Conservation (phyloP, 2,329 filamentous ascomycete species). For the Xylariaceae sp. region DNA sequence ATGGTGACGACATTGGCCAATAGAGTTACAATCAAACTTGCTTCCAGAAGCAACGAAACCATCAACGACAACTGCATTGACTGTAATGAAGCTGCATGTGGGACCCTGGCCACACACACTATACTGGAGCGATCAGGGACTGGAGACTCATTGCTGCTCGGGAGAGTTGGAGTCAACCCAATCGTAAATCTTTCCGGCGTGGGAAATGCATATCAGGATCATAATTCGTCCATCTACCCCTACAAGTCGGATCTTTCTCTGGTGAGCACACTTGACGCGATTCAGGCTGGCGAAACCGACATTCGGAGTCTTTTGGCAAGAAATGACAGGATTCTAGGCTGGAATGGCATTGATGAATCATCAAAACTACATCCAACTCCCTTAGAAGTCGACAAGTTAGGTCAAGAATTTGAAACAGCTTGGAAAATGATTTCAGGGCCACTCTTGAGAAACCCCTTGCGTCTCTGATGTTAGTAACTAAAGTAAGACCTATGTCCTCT, state of each 20-base stretch:
- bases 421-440: slow-evolving; percentile 4
- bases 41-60: too few species aligned
- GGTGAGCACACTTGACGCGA: not conserved
- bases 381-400: not conserved
- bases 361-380: slow-evolving; percentile 6
- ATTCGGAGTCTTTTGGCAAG: not conserved
- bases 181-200: slow-evolving; percentile 41
- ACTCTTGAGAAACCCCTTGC: slow-evolving; percentile 1
- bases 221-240: not conserved
- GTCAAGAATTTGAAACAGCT: not conserved
- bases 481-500: not conserved
- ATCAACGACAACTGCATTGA: too few species aligned
- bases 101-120: not conserved
- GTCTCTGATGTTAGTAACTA: not conserved
- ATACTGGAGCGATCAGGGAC: slow-evolving; percentile 6
- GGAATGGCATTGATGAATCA: slow-evolving; percentile 8
- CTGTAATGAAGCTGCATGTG: too few species aligned
- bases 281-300: not conserved
- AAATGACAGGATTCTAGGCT: slow-evolving; percentile 1
- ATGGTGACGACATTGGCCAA: too few species aligned
- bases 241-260: not conserved
- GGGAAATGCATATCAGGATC: slow-evolving; percentile 44
- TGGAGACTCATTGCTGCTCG: not conserved
- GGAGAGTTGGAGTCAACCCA: slow-evolving; percentile 27
- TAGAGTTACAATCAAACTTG: too few species aligned